Conservation (phyloP, 805 yeast genomes). For the Saccharomycopsis fermentans region DNA sequence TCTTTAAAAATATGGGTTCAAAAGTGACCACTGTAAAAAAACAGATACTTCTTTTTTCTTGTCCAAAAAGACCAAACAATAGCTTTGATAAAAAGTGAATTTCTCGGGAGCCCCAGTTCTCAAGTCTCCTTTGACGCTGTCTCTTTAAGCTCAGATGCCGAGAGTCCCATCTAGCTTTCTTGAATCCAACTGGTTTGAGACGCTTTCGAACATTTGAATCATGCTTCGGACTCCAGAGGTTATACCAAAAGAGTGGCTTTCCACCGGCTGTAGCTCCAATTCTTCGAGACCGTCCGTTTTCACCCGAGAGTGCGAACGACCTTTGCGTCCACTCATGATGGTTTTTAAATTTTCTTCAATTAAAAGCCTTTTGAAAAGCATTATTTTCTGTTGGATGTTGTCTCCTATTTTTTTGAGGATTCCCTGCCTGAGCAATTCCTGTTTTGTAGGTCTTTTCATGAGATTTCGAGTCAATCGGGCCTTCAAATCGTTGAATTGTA, state of each 20-base stretch:
- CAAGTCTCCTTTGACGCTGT: no score
- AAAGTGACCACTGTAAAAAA: no score
- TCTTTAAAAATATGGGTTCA: no score
- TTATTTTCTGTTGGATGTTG: not conserved
- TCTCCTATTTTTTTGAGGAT: not conserved
- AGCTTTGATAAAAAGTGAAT: no score
- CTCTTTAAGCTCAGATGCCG: no score
- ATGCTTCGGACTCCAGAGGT: not conserved
- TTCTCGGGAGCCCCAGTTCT: no score
- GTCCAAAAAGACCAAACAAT: no score
- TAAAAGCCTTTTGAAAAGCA: not conserved
- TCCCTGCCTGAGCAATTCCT: constrained; percentile 1
- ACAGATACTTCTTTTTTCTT: no score
- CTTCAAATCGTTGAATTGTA: not conserved
- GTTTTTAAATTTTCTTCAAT: constrained; percentile 10
- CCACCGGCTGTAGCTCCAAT: no score
- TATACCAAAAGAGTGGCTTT: no score
- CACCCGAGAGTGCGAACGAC: not conserved
- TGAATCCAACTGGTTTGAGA: no score
- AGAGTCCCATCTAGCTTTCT: no score
- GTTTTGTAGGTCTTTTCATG: constrained; percentile 1
- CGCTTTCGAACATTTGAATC: not conserved
- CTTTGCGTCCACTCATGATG: not conserved
- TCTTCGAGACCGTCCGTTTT: not conserved
- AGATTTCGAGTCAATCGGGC: not conserved